Evolutionary conservation across 768 basidiomycete species (phyloP).

Genomic region (Mycena amicta): DNA sequence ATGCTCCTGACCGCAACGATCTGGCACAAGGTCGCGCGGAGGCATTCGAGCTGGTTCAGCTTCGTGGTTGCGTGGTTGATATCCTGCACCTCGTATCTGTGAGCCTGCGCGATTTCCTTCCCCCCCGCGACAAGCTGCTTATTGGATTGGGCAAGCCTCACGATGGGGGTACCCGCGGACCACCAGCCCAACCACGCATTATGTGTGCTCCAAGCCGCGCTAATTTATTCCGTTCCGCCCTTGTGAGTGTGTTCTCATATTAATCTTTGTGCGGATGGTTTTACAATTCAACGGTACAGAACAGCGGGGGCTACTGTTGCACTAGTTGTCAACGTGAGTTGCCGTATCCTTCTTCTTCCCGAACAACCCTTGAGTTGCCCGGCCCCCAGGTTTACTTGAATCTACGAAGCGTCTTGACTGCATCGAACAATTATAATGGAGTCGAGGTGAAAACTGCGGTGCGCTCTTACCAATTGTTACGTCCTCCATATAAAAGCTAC

Average conservation of each 20-base stretch:
- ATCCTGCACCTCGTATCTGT: slow-evolving; percentile 26
- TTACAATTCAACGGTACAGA: not conserved
- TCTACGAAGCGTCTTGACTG: slow-evolving; percentile 8
- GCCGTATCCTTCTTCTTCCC: not conserved
- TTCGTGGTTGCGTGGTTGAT: slow-evolving; percentile 27
- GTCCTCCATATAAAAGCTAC: no score
- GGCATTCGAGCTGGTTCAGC: slow-evolving; percentile 26
- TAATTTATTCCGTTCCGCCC: slow-evolving; percentile 22
- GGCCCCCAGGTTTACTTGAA: slow-evolving; percentile 13
- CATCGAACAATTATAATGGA: not conserved
- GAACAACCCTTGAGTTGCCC: not conserved
- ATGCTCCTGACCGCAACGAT: slow-evolving; percentile 20
- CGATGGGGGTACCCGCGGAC: slow-evolving; percentile 15
- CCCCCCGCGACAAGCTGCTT: not conserved
- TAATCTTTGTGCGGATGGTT: not conserved
- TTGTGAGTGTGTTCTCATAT: slow-evolving; percentile 8
- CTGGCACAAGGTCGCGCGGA: slow-evolving; percentile 16
- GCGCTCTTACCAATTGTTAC: no score
- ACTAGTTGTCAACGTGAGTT: slow-evolving; percentile 23
- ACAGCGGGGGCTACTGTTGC: slow-evolving; percentile 24
- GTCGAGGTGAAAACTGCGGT: slow-evolving; percentile 7
- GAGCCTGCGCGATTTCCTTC: not conserved
- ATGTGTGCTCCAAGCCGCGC: slow-evolving; percentile 22
- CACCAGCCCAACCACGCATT: slow-evolving; percentile 15
- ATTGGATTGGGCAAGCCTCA: slow-evolving; percentile 9